Conservation (phyloP, 768 basidiomycete species). For the Mycena indigotica region DNA sequence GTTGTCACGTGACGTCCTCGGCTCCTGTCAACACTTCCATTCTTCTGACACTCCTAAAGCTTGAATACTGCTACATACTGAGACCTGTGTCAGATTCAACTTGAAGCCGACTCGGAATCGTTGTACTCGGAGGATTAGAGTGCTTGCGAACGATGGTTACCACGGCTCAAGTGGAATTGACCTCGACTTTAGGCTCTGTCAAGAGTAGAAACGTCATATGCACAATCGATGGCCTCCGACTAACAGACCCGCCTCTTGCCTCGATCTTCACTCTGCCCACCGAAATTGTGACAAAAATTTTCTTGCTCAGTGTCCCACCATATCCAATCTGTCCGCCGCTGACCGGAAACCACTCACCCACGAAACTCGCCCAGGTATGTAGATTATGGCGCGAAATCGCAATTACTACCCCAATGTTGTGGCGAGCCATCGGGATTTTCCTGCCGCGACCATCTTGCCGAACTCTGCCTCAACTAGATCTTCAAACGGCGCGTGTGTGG, state of each 20-base stretch:
- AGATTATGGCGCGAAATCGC: background rate
- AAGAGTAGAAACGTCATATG: too few relatives aligned
- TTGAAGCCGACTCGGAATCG: too few relatives aligned
- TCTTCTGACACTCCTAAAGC: too few relatives aligned
- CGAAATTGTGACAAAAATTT: background rate
- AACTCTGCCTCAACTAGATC: too few relatives aligned
- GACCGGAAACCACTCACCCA: background rate
- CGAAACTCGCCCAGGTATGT: background rate
- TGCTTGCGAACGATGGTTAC: too few relatives aligned
- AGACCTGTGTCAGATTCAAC: too few relatives aligned
- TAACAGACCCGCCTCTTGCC: background rate
- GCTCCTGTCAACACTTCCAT: too few relatives aligned
- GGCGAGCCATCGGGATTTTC: background rate
- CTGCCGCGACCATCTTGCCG: background rate
- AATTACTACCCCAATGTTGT: background rate
- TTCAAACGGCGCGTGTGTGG: background rate
- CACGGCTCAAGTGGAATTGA: too few relatives aligned
- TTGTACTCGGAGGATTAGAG: too few relatives aligned
- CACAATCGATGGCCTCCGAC: background rate
- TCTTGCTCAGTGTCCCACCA: background rate
- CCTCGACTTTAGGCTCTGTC: too few relatives aligned
- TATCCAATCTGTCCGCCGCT: background rate
- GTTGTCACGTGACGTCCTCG: too few relatives aligned
- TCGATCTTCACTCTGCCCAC: background rate
- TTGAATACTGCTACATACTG: too few relatives aligned